Base-by-base conservation (phyloP, 108 stramenopile genomes). In the Mayamaea pseudoterrestris region DNA sequence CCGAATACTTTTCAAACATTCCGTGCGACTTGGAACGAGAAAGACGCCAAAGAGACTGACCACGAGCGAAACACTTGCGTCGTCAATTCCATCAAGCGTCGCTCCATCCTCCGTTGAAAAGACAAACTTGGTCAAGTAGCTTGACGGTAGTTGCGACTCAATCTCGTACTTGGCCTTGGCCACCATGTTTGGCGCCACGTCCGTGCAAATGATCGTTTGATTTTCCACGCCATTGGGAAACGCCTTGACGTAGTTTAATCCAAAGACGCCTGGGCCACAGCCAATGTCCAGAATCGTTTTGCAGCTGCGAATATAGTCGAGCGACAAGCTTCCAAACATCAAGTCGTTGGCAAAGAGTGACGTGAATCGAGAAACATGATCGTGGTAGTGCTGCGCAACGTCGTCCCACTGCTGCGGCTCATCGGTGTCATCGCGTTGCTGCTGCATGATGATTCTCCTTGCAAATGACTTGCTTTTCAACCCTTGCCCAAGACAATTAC, bases 241-340 rank as follows among this genome's bases (percentile, higher is more conserved):
- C 12, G 40, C 40, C 27, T 53, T 18, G 14, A 53, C 5, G 41
- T 53, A 53, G 22, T 37, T 41, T 27, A 27, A 24, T 5, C 40
- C 52, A 53, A 53, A 53, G 22, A 41, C 52, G 0, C 52, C 52
- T 1, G 52, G 25, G 8, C 52, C 52, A 44, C 14, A 43, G 24
- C 52, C 52, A 53, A 53, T 27, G 18, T 53, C 52, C 52, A 53
- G 42, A 44, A 53, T 53, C 9, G 52, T 53, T 25, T 53, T 53
- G 52, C 40, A 37, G 7, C 42, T 20, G 5, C 40, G 41, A 27
- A 53, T 53, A 44, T 53, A 37, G 12, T 53, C 26, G 25, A 27
- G 22, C 26, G 42, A 27, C 9, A 53, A 14, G 23, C 40, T 53
- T 11, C 40, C 26, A 0, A 53, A n/a, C n/a, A n/a, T n/a, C n/a